These are phyloP conservation scores for Sungouiozyma intestinalis DNA, from an alignment of 805 yeast species.

Conservation along the genomic window DNA sequence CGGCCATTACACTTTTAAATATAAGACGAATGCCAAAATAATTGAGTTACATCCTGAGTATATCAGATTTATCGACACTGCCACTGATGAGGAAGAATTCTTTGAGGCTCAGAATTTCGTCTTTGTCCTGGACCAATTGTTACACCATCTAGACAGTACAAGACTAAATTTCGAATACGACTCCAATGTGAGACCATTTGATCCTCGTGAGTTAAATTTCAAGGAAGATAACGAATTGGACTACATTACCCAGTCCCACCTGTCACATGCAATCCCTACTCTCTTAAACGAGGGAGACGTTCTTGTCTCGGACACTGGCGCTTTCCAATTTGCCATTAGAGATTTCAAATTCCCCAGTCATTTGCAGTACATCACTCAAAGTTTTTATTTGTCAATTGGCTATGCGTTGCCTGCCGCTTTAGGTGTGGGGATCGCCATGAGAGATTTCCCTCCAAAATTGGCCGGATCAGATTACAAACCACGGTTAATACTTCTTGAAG, in stretches of 20 bases:
- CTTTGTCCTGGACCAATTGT: conserved; percentile 39
- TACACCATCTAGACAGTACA: conserved; percentile 28
- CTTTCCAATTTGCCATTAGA: conserved; percentile 67
- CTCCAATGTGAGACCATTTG: conserved; percentile 13
- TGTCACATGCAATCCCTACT: conserved; percentile 33
- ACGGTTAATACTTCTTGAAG: conserved; percentile 66
- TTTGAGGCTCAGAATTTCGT: conserved; percentile 38
- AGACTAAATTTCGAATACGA: conserved; percentile 16
- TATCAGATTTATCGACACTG: conserved; percentile 35
- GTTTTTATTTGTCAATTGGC: conserved; percentile 79
- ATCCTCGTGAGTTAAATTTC: conserved; percentile 14
- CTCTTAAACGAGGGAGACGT: conserved; percentile 54
- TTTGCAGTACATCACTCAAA: conserved; percentile 48
- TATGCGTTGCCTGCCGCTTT: conserved; percentile 79
- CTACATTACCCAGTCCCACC: conserved; percentile 38
- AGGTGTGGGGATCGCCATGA: conserved; percentile 68
- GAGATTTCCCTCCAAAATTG: conserved; percentile 34
- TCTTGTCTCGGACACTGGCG: conserved; percentile 74
- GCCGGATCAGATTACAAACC: conserved; percentile 30
- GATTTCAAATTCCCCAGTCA: conserved; percentile 53
- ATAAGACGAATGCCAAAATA: conserved; percentile 32
- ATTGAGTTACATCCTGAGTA: conserved; percentile 46
- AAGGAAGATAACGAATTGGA: conserved; percentile 10
- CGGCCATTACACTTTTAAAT: conserved; percentile 48
- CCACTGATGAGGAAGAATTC: conserved; percentile 13